Evolutionary conservation across 495 filamentous ascomycete species (phyloP).

Genomic region (Xylaria bambusicola): DNA sequence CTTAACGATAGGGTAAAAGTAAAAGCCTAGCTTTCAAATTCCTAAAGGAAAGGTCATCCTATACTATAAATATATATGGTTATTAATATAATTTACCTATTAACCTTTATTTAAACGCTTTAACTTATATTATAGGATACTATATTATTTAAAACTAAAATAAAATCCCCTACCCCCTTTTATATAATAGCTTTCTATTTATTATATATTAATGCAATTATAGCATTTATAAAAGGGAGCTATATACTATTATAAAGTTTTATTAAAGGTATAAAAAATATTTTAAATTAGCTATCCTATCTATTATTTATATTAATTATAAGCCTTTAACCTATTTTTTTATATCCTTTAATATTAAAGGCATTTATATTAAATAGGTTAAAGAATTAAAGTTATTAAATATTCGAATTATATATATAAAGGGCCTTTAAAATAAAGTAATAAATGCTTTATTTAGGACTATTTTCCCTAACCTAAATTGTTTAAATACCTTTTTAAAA

Average conservation of each 20-base stretch:
- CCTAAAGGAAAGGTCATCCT: too few relatives aligned
- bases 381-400: not conserved
- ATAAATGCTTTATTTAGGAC: not conserved
- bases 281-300: not conserved
- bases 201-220: too few relatives aligned
- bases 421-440: not conserved
- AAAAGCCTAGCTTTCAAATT: not conserved
- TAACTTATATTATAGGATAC: too few relatives aligned
- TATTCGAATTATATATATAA: slow-evolving; percentile 5
- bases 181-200: too few relatives aligned
- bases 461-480: not conserved
- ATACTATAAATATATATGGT: slow-evolving; percentile 6
- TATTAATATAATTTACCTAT: not conserved
- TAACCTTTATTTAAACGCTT: too few relatives aligned
- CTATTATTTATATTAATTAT: slow-evolving; percentile 7
- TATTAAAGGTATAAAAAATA: not conserved
- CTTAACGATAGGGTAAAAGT: too few relatives aligned
- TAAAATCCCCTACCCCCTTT: too few relatives aligned
- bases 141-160: too few relatives aligned
- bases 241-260: too few relatives aligned
- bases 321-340: too few relatives aligned
- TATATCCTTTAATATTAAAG: not conserved
- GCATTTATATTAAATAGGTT: not conserved
- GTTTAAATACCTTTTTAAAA: too few relatives aligned
- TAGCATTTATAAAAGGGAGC: too few relatives aligned